Percentiles rank a stretch among this genome's conserved stretches.
phyloP scores from a whole-genome alignment of 176 grass and related monocot genomes.

The Chloris gayana region DNA sequence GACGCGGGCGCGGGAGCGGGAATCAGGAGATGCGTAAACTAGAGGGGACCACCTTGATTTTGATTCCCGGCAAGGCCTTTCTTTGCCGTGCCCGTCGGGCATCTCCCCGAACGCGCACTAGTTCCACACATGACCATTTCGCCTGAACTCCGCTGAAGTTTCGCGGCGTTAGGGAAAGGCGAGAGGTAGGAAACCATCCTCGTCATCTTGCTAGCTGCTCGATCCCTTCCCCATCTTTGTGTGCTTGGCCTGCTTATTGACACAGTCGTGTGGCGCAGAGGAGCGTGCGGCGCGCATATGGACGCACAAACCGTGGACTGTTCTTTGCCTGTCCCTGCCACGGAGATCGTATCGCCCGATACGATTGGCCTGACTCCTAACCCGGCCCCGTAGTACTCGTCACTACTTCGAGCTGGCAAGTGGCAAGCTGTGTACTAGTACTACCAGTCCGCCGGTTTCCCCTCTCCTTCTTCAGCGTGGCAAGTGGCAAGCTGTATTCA shows the following conservation, averaged over 20 bases:
- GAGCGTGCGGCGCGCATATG: not conserved
- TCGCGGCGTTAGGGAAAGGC: not conserved
- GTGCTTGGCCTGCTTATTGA: not conserved
- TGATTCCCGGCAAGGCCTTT: too few species aligned
- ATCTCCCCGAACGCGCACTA: not conserved
- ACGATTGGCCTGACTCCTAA: not conserved
- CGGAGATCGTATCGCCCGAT: not conserved
- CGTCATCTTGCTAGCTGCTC: not conserved
- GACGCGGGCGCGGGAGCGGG: constrained; percentile 12
- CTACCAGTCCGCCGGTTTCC: not conserved
- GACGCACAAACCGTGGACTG: too few species aligned
- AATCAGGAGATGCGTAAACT: constrained; percentile 13
- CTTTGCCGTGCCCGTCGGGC: not conserved
- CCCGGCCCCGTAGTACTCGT: not conserved
- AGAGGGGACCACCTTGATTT: not conserved
- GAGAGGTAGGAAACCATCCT: too few species aligned
- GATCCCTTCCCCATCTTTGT: not conserved
- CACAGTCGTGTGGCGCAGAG: constrained; percentile 17
- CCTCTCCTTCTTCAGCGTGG: not conserved
- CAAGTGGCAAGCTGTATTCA: too few species aligned
- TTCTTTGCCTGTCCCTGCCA: not conserved
- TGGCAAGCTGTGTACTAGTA: not conserved
- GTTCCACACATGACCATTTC: not conserved
- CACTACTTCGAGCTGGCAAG: too few species aligned
- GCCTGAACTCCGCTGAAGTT: not conserved